These are phyloP conservation scores for Dothiorella sarmentorum DNA, from an alignment of 2,329 filamentous ascomycete genomes.

Conservation along the genomic window DNA sequence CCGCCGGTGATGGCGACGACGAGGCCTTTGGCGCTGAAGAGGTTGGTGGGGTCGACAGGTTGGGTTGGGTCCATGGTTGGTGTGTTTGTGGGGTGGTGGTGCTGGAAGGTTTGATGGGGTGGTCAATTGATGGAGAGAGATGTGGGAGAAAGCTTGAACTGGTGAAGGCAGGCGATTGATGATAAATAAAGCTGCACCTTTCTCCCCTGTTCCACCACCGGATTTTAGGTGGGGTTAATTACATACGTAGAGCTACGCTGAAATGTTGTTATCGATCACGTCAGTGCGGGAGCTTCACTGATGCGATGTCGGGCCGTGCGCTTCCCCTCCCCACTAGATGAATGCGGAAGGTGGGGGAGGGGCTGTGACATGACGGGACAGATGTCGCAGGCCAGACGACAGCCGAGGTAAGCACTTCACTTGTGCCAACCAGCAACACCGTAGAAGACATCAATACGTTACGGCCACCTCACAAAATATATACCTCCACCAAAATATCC, in stretches of 20 bases:
- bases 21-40: conserved; percentile 41
- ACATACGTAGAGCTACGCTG: background rate
- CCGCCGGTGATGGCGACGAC: conserved; percentile 43
- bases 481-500: background rate
- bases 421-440: too few relatives aligned
- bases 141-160: background rate
- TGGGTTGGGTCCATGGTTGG: conserved; percentile 35
- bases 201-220: background rate
- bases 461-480: background rate
- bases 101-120: background rate
- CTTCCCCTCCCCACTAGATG: background rate
- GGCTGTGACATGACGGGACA: background rate
- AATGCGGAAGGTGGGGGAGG: conserved; percentile 3
- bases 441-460: background rate
- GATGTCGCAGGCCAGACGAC: background rate
- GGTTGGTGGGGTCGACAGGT: conserved; percentile 31
- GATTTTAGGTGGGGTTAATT: background rate
- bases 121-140: background rate
- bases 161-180: background rate
- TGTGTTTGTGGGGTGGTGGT: background rate
- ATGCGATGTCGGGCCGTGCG: conserved; percentile 2
- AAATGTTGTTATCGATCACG: background rate
- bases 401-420: background rate
- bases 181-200: background rate
- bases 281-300: background rate